Percentiles rank a stretch among this genome's conserved stretches.
phyloP scores from a whole-genome alignment of 2,329 filamentous ascomycete genomes.

The Ceratocystis albifundus region DNA sequence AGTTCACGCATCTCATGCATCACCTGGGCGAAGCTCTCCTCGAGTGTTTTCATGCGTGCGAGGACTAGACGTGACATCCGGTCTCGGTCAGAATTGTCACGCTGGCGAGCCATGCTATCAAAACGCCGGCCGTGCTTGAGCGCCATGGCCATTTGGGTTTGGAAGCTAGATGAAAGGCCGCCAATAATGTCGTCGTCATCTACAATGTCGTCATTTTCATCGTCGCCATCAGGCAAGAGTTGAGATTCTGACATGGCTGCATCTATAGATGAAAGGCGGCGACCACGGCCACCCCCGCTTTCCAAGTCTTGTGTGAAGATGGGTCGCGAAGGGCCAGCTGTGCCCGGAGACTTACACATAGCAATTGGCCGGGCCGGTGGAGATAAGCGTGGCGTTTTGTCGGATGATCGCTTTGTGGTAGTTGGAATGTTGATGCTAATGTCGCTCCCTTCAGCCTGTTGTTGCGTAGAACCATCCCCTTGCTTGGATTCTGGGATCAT shows the following conservation, averaged over 20 bases:
- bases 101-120: constrained; percentile 38
- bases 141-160: constrained; percentile 67
- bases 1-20: constrained; percentile 64
- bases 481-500: constrained; percentile 19
- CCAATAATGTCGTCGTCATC: constrained; percentile 45
- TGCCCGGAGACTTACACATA: constrained; percentile 29
- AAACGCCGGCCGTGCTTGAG: constrained; percentile 43
- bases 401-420: constrained; percentile 38
- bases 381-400: constrained; percentile 32
- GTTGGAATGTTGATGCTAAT: constrained; percentile 33
- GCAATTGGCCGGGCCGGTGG: constrained; percentile 47
- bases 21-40: constrained; percentile 84
- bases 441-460: constrained; percentile 31
- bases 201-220: constrained; percentile 1
- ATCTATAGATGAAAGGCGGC: constrained; percentile 53
- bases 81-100: constrained; percentile 40
- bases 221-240: constrained; percentile 38
- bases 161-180: constrained; percentile 62
- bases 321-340: constrained; percentile 16
- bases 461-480: constrained; percentile 13
- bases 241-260: constrained; percentile 65
- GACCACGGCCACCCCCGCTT: constrained; percentile 27
- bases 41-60: constrained; percentile 82
- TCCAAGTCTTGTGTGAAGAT: constrained; percentile 12
- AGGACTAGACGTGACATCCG: constrained; percentile 72